phyloP scores from a whole-genome alignment of 164 flowering plant species.

The Magnolia changhungtana region DNA sequence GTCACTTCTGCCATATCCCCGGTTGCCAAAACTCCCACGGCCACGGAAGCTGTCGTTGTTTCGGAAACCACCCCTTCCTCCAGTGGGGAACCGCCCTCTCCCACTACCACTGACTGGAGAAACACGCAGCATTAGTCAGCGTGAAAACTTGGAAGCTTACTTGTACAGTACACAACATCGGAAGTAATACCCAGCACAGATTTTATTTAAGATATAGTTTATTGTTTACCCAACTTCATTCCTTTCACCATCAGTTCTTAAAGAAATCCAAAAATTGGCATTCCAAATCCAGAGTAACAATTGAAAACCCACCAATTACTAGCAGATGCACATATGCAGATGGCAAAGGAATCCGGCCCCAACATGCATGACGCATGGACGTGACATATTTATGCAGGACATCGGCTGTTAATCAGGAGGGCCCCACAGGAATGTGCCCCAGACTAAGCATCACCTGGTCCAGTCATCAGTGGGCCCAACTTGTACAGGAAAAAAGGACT shows the following conservation, averaged over 20 bases:
- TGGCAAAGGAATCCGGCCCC: too few species aligned
- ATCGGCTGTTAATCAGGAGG: too few species aligned
- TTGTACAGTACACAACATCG: not conserved
- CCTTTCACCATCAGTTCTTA: not conserved
- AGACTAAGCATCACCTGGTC: too few species aligned
- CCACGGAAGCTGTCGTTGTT: constrained; percentile 53
- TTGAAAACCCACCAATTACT: too few species aligned
- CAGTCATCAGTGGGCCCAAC: too few species aligned
- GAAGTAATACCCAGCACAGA: not conserved
- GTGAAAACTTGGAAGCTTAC: not conserved
- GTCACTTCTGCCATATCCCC: constrained; percentile 63
- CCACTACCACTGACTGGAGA: constrained; percentile 49
- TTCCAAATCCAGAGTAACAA: not conserved
- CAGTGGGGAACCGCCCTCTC: constrained; percentile 46
- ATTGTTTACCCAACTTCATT: not conserved
- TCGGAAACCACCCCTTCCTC: constrained; percentile 53
- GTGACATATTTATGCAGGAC: too few species aligned
- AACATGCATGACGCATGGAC: too few species aligned
- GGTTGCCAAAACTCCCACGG: constrained; percentile 50
- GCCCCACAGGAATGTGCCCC: too few species aligned
- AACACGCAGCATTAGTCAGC: constrained; percentile 11
- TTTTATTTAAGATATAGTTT: not conserved
- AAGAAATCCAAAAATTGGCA: not conserved
- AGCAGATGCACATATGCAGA: too few species aligned
- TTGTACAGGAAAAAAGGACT: too few species aligned